Evolutionary conservation across 441 rosid species (phyloP), one percentile per base, ranked within the genome.

Genomic region (Arabidopsis lyrata): DNA sequence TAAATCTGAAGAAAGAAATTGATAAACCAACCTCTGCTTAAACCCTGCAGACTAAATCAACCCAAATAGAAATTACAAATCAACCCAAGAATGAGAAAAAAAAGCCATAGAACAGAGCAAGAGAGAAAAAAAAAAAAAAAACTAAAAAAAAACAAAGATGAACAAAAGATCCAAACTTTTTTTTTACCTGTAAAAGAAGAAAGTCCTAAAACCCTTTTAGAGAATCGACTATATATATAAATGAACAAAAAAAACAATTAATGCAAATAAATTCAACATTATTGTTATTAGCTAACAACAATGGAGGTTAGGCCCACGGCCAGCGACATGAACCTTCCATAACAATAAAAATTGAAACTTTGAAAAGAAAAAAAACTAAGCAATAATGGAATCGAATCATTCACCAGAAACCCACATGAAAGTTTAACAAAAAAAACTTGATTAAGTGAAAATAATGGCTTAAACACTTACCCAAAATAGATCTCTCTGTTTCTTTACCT

Each of bases 361-460:
- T 4, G 7, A 9, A 15, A 50, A 34, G 20, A 15, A 15, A 9
- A 14, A 68, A 62, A 14, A 27, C 1, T 2, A 41, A 56, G 7
- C 34, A 76, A 76, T 76, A 66, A 66, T 66, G 47, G 59, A 70
- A 65, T 70, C 32, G 54, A 77, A 77, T 72, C 81, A 72, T 77
- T 72, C 69, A 72, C 77, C 81, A 77, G 77, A 72, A 77, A 72
- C 66, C 16, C 77, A 71, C 72, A 66, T 77, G 72, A 71, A 70
- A 50, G 9, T 66, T 58, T 18, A 57, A 12, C 71, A 64, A 47
- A 54, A 56, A 39, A 39, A 54, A 63, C 13, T 3, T 44, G 45
- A 53, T 68, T 44, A 3, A 39, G 34, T 2, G n/a, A 8, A 20
- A 55, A 22, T 29, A 29, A 29, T 29, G 6, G 31, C 0, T 4